Conservation (phyloP, 2,329 filamentous ascomycete species). For the Colletotrichum truncatum region DNA sequence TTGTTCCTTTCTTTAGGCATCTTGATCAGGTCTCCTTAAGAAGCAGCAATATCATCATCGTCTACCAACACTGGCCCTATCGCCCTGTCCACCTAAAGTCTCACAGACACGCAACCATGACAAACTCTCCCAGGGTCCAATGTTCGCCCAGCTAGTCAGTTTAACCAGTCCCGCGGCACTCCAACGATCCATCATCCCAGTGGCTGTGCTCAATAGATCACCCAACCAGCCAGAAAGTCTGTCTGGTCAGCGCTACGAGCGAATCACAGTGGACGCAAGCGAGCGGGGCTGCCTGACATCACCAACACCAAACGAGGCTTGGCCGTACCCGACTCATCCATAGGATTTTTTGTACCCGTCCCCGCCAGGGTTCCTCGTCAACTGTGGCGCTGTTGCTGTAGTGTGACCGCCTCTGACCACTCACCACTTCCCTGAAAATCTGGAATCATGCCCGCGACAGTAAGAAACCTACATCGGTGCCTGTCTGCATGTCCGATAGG, state of each 20-base stretch:
- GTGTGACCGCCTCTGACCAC: background rate
- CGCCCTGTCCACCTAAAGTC: background rate
- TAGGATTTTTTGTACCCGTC: no score
- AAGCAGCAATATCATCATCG: background rate
- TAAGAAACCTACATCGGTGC: background rate
- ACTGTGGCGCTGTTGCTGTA: slow-evolving; percentile 12
- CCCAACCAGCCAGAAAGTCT: background rate
- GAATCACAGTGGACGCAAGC: slow-evolving; percentile 4
- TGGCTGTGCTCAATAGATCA: slow-evolving; percentile 23
- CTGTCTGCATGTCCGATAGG: background rate
- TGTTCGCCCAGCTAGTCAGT: background rate
- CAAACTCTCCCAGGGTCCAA: background rate
- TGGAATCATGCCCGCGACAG: background rate
- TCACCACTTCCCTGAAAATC: background rate
- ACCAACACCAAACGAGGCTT: slow-evolving; percentile 9
- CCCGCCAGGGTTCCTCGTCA: slow-evolving; percentile 10
- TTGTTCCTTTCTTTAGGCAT: background rate
- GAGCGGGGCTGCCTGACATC: slow-evolving; percentile 24
- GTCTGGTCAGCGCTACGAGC: background rate
- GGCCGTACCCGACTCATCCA: background rate
- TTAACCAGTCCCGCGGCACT: no score
- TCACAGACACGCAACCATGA: background rate
- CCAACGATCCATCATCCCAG: background rate
- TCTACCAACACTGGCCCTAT: background rate
- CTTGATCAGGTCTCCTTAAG: background rate